A percentile compares a stretch with the other conserved stretches of the same genome.
These are phyloP conservation scores for Gypsophila paniculata DNA, from an alignment of 179 eudicot genomes.

Conservation along the genomic window DNA sequence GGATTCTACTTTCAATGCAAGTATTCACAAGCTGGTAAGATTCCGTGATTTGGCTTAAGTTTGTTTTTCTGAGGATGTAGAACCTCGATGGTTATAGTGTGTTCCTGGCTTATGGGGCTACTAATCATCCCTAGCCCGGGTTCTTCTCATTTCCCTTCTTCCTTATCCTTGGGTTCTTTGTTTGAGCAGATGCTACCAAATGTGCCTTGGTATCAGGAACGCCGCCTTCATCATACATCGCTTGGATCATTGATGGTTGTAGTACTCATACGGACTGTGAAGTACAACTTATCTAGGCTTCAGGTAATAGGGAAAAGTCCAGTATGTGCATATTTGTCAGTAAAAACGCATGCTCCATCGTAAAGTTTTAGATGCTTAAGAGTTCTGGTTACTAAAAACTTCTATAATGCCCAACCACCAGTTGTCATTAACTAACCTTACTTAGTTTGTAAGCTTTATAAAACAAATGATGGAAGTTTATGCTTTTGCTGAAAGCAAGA, in stretches of 20 bases:
- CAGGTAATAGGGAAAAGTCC: slow-evolving; percentile 42
- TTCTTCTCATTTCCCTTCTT: not conserved
- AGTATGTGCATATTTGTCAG: slow-evolving; percentile 1
- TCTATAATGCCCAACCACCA: not conserved
- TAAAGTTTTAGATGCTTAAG: not conserved
- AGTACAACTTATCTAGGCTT: slow-evolving; percentile 80
- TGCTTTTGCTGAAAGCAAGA: no score
- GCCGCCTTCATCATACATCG: slow-evolving; percentile 75
- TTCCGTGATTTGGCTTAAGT: slow-evolving; percentile 13
- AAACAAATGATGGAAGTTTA: no score
- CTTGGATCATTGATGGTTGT: slow-evolving; percentile 93
- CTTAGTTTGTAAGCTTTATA: no score
- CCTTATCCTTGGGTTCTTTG: not conserved
- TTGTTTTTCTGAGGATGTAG: slow-evolving; percentile 10
- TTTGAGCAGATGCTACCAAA: slow-evolving; percentile 57
- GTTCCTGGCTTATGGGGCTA: no score
- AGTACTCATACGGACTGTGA: slow-evolving; percentile 79
- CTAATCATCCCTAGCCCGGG: no score
- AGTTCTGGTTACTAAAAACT: not conserved
- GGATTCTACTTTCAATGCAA: slow-evolving; percentile 90
- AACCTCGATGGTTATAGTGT: no score
- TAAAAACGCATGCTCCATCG: not conserved
- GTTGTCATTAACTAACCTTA: no score
- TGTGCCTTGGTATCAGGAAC: slow-evolving; percentile 97
- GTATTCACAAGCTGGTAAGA: slow-evolving; percentile 84